phyloP scores from a whole-genome alignment of 192 early-diverging fungal species.

The Phlyctochytrium arcticum region DNA sequence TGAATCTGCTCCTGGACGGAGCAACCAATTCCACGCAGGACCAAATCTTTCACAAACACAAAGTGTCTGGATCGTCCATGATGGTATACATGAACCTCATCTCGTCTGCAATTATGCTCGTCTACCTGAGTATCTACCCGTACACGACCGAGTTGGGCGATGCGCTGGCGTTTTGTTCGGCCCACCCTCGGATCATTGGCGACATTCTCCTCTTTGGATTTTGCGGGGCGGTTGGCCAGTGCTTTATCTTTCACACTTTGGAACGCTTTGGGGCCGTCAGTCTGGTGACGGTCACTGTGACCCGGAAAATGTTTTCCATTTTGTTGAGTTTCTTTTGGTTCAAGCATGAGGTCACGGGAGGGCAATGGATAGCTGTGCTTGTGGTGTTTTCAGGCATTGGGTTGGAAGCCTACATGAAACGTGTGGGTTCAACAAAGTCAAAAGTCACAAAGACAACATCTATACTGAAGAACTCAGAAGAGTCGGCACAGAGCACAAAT shows the following conservation, averaged over 20 bases:
- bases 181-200: constrained; percentile 72
- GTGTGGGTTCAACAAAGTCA: background rate
- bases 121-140: constrained; percentile 70
- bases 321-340: constrained; percentile 88
- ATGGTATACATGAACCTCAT: constrained; percentile 96
- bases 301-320: constrained; percentile 94
- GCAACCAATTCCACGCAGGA: constrained; percentile 96
- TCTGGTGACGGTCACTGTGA: constrained; percentile 92
- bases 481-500: too few species aligned
- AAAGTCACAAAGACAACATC: background rate
- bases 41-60: constrained; percentile 80
- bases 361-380: constrained; percentile 82
- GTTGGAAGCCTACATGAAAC: constrained; percentile 32
- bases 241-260: constrained; percentile 96
- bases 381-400: constrained; percentile 80
- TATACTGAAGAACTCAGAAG: background rate
- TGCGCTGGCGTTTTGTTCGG: constrained; percentile 70
- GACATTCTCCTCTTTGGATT: constrained; percentile 88
- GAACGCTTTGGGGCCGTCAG: constrained; percentile 84
- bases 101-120: constrained; percentile 65
- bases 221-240: constrained; percentile 94
- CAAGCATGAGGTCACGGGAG: constrained; percentile 66
- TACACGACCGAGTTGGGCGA: constrained; percentile 69
- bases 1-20: constrained; percentile 90
- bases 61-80: constrained; percentile 86